Percentiles rank a stretch among this genome's conserved stretches.
These are phyloP conservation scores for Pseudogymnoascus sp. DNA, from an alignment of 2,329 filamentous ascomycete species.

Conservation along the genomic window DNA sequence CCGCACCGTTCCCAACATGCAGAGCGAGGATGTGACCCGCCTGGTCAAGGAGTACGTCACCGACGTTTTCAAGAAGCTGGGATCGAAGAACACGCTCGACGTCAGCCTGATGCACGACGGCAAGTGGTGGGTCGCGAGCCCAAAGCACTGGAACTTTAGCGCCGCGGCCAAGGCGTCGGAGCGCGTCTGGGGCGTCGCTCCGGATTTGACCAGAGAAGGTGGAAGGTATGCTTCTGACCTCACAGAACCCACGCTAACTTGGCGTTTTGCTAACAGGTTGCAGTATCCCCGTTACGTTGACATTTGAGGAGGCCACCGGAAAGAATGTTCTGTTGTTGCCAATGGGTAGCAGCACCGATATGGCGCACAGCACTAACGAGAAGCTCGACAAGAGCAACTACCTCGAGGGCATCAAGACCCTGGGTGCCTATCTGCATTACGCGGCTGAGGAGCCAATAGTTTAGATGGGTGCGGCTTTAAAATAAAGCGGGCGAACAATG, in stretches of 20 bases:
- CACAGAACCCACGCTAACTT: neutral
- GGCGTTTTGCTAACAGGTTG: conserved; percentile 11
- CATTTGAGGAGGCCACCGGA: conserved; percentile 93
- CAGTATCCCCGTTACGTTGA: conserved; percentile 93
- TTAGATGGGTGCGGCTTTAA: neutral
- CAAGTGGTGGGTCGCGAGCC: conserved; percentile 98
- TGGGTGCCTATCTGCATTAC: conserved; percentile 93
- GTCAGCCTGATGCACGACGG: conserved; percentile 78
- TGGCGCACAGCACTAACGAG: conserved; percentile 96
- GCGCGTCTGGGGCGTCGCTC: conserved; percentile 85
- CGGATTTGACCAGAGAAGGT: conserved; percentile 92
- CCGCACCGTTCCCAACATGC: conserved; percentile 95
- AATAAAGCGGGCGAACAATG: neutral
- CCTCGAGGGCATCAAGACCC: conserved; percentile 92
- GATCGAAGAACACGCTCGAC: conserved; percentile 85
- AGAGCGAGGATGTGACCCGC: conserved; percentile 79
- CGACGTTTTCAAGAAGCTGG: conserved; percentile 75
- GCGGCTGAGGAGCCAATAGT: conserved; percentile 76
- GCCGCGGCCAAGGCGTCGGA: conserved; percentile 94
- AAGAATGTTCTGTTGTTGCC: conserved; percentile 95
- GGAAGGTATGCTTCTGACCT: conserved; percentile 54
- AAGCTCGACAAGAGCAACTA: conserved; percentile 97
- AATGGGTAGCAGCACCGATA: conserved; percentile 96
- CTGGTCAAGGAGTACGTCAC: conserved; percentile 78
- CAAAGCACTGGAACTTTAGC: conserved; percentile 98